Base-by-base conservation (phyloP, 2,329 filamentous ascomycete genomes). In the Verruconis gallopava region DNA sequence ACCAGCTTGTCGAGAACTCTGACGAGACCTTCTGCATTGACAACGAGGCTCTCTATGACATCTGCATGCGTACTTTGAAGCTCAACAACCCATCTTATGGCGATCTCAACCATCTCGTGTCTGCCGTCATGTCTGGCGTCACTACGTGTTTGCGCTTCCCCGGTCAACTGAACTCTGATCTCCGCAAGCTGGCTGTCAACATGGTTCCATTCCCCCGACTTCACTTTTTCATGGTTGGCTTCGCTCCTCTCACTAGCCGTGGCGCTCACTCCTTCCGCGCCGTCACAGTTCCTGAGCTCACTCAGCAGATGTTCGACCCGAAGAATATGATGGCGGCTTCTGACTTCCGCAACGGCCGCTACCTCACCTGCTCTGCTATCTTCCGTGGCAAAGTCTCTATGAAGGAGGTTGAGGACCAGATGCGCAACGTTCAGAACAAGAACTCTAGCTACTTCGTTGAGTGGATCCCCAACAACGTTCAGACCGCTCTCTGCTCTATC, bases 301-400 rank as follows among this genome's bases (percentile, higher is more conserved):
- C 91, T 59, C 91, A 98, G 75, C 91, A 98, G 71, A 96, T 98
- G 86, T 98, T 93, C 75, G 91, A 98, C 75, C 89, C 91, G 61
- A 98, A 96, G 86, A 98, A 98, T 81, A 98, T 98, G 89, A 98
- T 98, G 91, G 91, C 91, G 71, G 91, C 91, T 52, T 93, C 88
- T 50, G 91, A 98, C 74, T 98, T 98, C 86, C 85, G 91, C 60
- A 98, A 96, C 69, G 91, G 91, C 67, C 91, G 91, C 61, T 98
- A 98, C 77, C 79, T 98, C 61, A 98, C 91, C 56, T 98, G 91
- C 81, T 96, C 82, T 66, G 88, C 91, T 64, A 94, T 98, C 71
- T 98, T 98, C 85, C 91, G 91, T 69, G 91, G 91, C 62, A 94
- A 94, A 77, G 85, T 98, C 64, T 93, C 89, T 64, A 96, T 96